Evolutionary conservation across 495 filamentous ascomycete genomes (phyloP).

Genomic region (Tuber borchii): DNA sequence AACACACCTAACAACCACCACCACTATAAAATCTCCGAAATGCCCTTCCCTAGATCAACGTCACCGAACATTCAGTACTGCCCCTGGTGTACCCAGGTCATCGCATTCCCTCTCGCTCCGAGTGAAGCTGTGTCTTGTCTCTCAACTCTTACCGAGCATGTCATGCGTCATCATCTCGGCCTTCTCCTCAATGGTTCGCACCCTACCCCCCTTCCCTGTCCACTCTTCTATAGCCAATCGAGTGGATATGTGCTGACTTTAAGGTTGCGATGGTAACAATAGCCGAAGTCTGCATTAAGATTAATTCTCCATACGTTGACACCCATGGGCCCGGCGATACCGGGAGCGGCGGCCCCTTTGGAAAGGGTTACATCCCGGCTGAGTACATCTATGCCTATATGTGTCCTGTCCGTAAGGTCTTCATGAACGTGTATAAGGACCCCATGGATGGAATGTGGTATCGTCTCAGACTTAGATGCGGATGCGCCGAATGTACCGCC

Average conservation of each 20-base stretch:
- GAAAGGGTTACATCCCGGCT: background rate
- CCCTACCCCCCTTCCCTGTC: background rate
- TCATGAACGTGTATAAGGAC: background rate
- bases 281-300: background rate
- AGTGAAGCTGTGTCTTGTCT: background rate
- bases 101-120: background rate
- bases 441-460: slow-evolving; percentile 1
- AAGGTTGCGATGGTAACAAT: background rate
- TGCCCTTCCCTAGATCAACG: background rate
- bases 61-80: background rate
- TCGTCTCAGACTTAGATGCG: background rate
- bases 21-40: background rate
- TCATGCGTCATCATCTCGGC: background rate
- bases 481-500: background rate
- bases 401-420: slow-evolving; percentile 1
- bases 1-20: background rate
- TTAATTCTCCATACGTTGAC: background rate
- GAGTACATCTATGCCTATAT: background rate
- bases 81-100: background rate
- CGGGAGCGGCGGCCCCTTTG: background rate
- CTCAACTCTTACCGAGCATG: background rate
- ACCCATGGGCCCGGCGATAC: background rate
- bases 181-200: background rate
- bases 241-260: background rate
- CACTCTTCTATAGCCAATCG: background rate